These are phyloP conservation scores for Rhododendron molle DNA, from an alignment of 148 eudicot genomes.

Conservation along the genomic window DNA sequence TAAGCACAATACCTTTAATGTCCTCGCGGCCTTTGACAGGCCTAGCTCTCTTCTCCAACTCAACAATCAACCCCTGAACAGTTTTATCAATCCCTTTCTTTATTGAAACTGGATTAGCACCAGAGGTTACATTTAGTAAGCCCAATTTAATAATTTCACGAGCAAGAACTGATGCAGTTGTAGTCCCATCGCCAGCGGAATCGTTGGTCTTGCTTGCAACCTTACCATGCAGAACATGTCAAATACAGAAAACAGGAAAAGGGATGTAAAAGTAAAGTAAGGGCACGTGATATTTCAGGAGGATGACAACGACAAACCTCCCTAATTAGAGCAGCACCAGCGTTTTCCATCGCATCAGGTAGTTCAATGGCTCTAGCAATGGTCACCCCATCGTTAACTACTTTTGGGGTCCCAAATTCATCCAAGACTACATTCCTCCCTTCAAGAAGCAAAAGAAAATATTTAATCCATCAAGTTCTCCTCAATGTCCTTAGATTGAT, in stretches of 20 bases:
- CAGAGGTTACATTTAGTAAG: constrained; percentile 82
- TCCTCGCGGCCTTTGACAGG: constrained; percentile 95
- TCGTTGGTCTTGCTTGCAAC: constrained; percentile 98
- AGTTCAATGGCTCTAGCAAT: constrained; percentile 96
- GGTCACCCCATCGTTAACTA: constrained; percentile 96
- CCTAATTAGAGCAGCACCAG: constrained; percentile 92
- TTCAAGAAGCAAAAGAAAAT: constrained; percentile 16
- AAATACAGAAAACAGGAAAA: not conserved
- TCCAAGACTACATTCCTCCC: constrained; percentile 98
- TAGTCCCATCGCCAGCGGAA: constrained; percentile 98
- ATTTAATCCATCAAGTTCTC: not conserved
- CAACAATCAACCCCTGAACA: constrained; percentile 63
- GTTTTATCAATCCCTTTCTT: constrained; percentile 97
- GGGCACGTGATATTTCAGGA: not conserved
- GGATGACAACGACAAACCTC: constrained; percentile 44
- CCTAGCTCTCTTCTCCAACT: constrained; percentile 78
- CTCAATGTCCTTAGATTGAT: not conserved
- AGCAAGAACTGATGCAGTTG: constrained; percentile 92
- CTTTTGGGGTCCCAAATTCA: constrained; percentile 82
- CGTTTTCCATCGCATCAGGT: constrained; percentile 96
- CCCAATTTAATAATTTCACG: constrained; percentile 90
- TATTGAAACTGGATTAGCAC: constrained; percentile 92
- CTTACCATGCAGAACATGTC: constrained; percentile 21
- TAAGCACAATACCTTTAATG: constrained; percentile 61
- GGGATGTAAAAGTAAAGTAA: not conserved